phyloP scores from a whole-genome alignment of 2,329 filamentous ascomycete species.

The Fusarium sp. region DNA sequence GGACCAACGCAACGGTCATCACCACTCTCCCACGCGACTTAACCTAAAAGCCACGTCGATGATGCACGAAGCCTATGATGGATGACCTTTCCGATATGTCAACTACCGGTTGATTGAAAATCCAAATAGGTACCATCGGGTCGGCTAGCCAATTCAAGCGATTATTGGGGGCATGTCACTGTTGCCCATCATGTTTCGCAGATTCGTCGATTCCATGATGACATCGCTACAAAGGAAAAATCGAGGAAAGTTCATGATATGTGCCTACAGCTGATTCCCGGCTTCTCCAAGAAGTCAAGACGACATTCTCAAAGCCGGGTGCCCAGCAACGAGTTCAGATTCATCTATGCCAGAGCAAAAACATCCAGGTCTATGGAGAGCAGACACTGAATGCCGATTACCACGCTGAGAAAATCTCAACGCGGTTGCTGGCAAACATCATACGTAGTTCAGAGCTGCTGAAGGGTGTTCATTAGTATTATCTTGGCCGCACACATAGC shows the following conservation, averaged over 20 bases:
- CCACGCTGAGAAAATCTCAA: conserved; percentile 53
- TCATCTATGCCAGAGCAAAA: conserved; percentile 71
- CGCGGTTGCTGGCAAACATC: conserved; percentile 55
- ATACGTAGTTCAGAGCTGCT: conserved; percentile 12
- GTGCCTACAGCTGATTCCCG: conserved; percentile 74
- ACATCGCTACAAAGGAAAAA: background rate
- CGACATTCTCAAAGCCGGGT: conserved; percentile 69
- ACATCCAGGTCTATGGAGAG: conserved; percentile 65
- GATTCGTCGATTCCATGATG: background rate
- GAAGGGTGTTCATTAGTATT: conserved; percentile 24
- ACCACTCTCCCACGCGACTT: conserved; percentile 36
- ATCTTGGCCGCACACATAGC: background rate
- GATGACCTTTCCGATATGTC: conserved; percentile 24
- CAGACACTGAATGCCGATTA: conserved; percentile 67
- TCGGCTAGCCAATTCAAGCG: background rate
- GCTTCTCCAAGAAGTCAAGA: conserved; percentile 68
- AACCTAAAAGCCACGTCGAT: conserved; percentile 26
- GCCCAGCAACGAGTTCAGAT: conserved; percentile 68
- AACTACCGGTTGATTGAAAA: conserved; percentile 33
- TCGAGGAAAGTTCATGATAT: conserved; percentile 49
- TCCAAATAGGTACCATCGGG: conserved; percentile 4
- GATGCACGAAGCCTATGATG: conserved; percentile 18
- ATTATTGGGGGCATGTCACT: conserved; percentile 6
- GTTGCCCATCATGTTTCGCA: conserved; percentile 1
- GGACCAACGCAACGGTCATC: conserved; percentile 17